Evolutionary conservation across 495 filamentous ascomycete species (phyloP).

Genomic region (Lasiosphaeriaceae sp.): DNA sequence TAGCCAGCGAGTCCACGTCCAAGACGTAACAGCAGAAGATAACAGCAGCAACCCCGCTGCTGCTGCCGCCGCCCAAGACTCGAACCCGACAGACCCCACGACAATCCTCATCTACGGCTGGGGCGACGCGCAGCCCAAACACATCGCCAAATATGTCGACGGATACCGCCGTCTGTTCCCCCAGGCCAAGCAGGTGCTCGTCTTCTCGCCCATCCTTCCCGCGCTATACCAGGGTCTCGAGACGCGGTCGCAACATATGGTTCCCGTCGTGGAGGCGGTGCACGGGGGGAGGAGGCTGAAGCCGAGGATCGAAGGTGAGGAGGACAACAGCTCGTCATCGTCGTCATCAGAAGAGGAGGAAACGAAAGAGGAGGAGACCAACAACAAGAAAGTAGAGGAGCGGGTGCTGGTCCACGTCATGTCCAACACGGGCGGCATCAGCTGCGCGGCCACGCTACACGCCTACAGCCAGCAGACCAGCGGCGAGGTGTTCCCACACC

Average conservation of each 20-base stretch:
- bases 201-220: constrained; percentile 45
- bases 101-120: constrained; percentile 49
- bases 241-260: constrained; percentile 42
- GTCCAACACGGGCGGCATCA: constrained; percentile 52
- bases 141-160: constrained; percentile 52
- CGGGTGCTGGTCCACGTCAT: constrained; percentile 46
- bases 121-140: constrained; percentile 51
- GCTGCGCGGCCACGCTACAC: constrained; percentile 44
- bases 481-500: constrained; percentile 36
- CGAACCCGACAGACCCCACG: constrained; percentile 27
- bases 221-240: constrained; percentile 41
- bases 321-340: not conserved
- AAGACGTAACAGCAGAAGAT: constrained; percentile 32
- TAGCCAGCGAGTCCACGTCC: constrained; percentile 22
- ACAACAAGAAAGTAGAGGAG: constrained; percentile 2
- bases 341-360: not conserved
- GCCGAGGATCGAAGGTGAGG: too few species aligned
- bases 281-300: constrained; percentile 16
- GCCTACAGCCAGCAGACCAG: constrained; percentile 37
- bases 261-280: constrained; percentile 44
- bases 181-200: constrained; percentile 39
- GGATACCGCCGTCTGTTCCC: constrained; percentile 51
- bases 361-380: too few species aligned
- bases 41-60: constrained; percentile 8
- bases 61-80: constrained; percentile 1